A percentile compares a stretch with the other conserved stretches of the same genome.
Conservation (phyloP, 495 filamentous ascomycete species). For the Pseudoneurospora amorphoporcata region DNA sequence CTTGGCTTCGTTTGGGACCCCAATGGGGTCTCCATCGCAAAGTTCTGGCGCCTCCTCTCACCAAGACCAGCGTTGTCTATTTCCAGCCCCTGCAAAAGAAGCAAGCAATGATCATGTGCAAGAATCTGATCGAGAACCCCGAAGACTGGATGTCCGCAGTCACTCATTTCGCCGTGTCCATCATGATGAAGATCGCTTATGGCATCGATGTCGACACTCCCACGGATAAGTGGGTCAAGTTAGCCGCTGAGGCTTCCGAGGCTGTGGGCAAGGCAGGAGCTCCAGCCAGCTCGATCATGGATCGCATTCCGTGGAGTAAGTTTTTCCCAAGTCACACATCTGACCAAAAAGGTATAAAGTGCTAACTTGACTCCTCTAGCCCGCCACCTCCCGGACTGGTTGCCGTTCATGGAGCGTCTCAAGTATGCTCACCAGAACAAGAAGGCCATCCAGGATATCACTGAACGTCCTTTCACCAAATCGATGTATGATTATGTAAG, state of each 20-base stretch:
- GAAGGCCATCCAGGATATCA: slow-evolving; percentile 26
- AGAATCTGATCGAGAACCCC: slow-evolving; percentile 15
- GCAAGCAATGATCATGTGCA: slow-evolving; percentile 24
- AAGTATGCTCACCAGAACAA: slow-evolving; percentile 28
- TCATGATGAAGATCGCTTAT: slow-evolving; percentile 31
- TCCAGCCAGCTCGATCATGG: slow-evolving; percentile 35
- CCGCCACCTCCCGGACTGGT: slow-evolving; percentile 30
- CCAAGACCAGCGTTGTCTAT: slow-evolving; percentile 23
- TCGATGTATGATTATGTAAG: slow-evolving; percentile 19
- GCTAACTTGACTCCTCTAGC: slow-evolving; percentile 9
- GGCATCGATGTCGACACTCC: slow-evolving; percentile 32
- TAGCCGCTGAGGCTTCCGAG: slow-evolving; percentile 32
- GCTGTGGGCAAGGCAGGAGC: slow-evolving; percentile 35
- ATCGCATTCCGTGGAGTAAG: slow-evolving; percentile 31
- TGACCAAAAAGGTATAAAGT: slow-evolving; percentile 1
- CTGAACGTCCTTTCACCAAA: slow-evolving; percentile 18
- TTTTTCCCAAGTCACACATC: not conserved
- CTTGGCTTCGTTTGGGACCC: slow-evolving; percentile 37
- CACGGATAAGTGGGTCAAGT: slow-evolving; percentile 31
- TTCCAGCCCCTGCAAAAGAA: slow-evolving; percentile 23
- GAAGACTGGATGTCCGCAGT: slow-evolving; percentile 15
- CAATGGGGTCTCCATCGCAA: slow-evolving; percentile 36
- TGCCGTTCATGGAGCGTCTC: slow-evolving; percentile 31
- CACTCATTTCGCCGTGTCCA: slow-evolving; percentile 19
- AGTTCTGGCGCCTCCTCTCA: slow-evolving; percentile 30